These are phyloP conservation scores for Porphyridium purpureum DNA, from an alignment of 23 red algal genomes.

Conservation along the genomic window DNA sequence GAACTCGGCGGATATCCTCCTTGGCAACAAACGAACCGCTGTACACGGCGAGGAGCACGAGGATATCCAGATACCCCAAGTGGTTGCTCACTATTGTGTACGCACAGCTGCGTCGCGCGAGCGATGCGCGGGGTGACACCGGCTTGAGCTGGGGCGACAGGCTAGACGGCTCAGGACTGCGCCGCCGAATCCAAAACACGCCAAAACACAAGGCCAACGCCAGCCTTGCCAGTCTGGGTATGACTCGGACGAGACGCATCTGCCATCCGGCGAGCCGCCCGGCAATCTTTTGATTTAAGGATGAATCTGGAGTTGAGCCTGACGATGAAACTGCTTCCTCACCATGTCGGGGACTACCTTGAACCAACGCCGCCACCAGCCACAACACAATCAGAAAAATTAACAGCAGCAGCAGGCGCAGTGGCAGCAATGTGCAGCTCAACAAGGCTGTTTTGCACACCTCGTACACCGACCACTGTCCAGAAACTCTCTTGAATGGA, in stretches of 20 bases:
- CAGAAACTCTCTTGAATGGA: slow-evolving; percentile 23
- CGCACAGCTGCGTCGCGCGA: not conserved
- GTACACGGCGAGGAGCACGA: slow-evolving; percentile 15
- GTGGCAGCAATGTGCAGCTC: slow-evolving; percentile 21
- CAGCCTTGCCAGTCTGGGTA: not conserved
- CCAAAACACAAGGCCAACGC: not conserved
- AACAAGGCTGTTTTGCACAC: slow-evolving; percentile 18
- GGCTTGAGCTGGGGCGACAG: not conserved
- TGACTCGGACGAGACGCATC: not conserved
- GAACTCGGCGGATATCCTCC: slow-evolving; percentile 6
- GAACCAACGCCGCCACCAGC: not conserved
- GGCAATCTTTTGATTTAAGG: not conserved
- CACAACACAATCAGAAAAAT: not conserved
- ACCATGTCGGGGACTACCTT: too few species aligned
- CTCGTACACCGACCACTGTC: slow-evolving; percentile 23
- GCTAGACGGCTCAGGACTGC: not conserved
- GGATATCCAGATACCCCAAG: slow-evolving; percentile 14
- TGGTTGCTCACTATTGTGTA: slow-evolving; percentile 22
- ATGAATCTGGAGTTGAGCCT: not conserved
- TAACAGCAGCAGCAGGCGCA: slow-evolving; percentile 22
- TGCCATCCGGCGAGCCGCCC: too few species aligned
- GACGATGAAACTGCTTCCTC: too few species aligned
- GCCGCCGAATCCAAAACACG: not conserved
- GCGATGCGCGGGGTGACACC: not conserved
- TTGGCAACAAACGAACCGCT: slow-evolving; percentile 27